Evolutionary conservation across 1,284 basidiomycete genomes (phyloP), one percentile per base, ranked within the genome.

Genomic region (Sutorius eximius): DNA sequence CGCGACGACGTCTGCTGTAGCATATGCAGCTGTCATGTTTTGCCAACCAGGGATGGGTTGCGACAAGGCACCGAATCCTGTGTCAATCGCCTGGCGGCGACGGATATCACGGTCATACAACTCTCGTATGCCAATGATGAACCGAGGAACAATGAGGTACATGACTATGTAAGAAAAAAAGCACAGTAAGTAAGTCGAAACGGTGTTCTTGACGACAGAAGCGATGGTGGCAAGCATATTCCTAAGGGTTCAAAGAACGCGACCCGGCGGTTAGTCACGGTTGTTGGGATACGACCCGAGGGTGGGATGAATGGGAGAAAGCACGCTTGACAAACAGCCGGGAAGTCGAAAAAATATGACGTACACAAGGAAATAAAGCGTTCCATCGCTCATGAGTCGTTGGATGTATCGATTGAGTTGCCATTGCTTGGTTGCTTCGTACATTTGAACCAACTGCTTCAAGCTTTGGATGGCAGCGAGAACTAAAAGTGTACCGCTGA

Each of bases 121-220:
- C 24, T 59, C 60, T 22, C 56, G 56, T 33, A 59, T 10, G 46
- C 43, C 7, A 29, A 59, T 49, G 46, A 59, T 41, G 38, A 59
- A 50, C n/a, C 47, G 50, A 32, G 58, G 56, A 5, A 59, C 12
- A 15, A 42, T 32, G 32, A 18, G 16, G 10, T 4, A 30, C 1
- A 47, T 2, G 6, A 22, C 1, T n/a, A 42, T 20, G n/a, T 4
- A 27, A 16, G 4, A 12, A 12, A 57, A 9, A 1, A 3, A 5
- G 1, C 0, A 0, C 16, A 38, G 34, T 12, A 22, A 38, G 15
- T 32, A 6, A 1, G 5, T 0, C 15, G 10, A 12, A 22, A 27
- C 15, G 34, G 1, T 3, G 3, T n/a, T 15, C 9, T 5, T 0
- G 8, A 29, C 2, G 2, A 45, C 3, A 11, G 1, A 5, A 22